These are phyloP conservation scores for Guyanaporus albipodus DNA, from an alignment of 768 basidiomycete species.

Conservation along the genomic window DNA sequence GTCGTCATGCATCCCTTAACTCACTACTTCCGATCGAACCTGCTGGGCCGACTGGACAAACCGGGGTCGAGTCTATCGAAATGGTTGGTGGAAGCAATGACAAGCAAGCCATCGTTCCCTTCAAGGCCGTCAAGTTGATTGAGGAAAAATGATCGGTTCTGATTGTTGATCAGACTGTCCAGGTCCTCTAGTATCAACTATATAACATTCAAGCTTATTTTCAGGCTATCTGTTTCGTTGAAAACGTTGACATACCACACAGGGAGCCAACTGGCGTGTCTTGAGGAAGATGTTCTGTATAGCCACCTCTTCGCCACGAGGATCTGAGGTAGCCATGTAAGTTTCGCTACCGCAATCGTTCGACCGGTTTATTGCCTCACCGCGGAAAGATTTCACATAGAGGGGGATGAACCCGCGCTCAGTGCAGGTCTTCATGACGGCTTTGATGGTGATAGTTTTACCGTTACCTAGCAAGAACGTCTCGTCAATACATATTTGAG, in stretches of 20 bases:
- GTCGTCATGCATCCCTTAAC: slow-evolving; percentile 25
- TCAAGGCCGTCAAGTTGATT: slow-evolving; percentile 82
- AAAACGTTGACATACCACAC: slow-evolving; percentile 59
- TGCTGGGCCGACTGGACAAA: slow-evolving; percentile 70
- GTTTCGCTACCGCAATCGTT: background rate
- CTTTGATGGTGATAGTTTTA: slow-evolving; percentile 79
- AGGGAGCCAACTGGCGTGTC: slow-evolving; percentile 67
- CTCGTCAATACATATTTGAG: background rate
- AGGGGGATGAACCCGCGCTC: slow-evolving; percentile 62
- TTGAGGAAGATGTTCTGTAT: slow-evolving; percentile 69
- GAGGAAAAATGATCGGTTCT: slow-evolving; percentile 82
- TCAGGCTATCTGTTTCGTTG: slow-evolving; percentile 25
- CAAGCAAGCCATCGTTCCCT: slow-evolving; percentile 73
- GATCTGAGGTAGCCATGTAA: slow-evolving; percentile 37
- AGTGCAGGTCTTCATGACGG: slow-evolving; percentile 71
- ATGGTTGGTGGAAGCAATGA: slow-evolving; percentile 82
- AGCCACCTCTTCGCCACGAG: slow-evolving; percentile 56
- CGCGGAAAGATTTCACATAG: slow-evolving; percentile 78
- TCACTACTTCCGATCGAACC: slow-evolving; percentile 85
- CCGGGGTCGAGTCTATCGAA: slow-evolving; percentile 77
- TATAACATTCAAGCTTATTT: background rate
- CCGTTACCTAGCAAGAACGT: slow-evolving; percentile 60
- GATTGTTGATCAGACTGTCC: slow-evolving; percentile 75
- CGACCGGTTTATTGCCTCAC: slow-evolving; percentile 34
- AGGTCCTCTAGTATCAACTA: slow-evolving; percentile 54